phyloP scores from a whole-genome alignment of 345 rosid genomes.

The Psidium friedrichsthalianum region DNA sequence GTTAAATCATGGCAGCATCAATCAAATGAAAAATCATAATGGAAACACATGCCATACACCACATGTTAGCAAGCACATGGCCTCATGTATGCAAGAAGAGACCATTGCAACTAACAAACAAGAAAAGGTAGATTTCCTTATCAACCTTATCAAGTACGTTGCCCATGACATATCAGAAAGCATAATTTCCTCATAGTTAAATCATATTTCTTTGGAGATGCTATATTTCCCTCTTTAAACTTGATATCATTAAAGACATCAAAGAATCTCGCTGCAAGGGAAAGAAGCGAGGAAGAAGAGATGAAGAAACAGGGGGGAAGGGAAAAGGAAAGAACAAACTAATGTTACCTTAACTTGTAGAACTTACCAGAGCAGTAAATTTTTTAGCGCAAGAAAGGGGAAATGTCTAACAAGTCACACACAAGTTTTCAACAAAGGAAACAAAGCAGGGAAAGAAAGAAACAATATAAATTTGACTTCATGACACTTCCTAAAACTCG shows the following conservation, averaged over 20 bases:
- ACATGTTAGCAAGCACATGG: no score
- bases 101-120: no score
- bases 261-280: neutral
- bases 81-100: no score
- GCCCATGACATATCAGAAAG: neutral
- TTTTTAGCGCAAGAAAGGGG: neutral
- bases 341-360: accelerated
- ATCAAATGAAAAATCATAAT: no score
- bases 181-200: neutral
- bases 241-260: neutral
- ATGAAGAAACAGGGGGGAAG: neutral
- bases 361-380: neutral
- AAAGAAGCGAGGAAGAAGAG: neutral
- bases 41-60: no score
- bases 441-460: no score
- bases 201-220: neutral
- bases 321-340: neutral
- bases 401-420: neutral
- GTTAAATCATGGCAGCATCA: no score
- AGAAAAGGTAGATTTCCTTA: neutral
- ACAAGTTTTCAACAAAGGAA: neutral
- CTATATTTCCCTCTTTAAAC: neutral
- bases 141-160: neutral
- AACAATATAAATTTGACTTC: no score
- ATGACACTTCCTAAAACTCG: neutral